Conservation (phyloP, 1,284 basidiomycete genomes). For the Ustilago hordei region DNA sequence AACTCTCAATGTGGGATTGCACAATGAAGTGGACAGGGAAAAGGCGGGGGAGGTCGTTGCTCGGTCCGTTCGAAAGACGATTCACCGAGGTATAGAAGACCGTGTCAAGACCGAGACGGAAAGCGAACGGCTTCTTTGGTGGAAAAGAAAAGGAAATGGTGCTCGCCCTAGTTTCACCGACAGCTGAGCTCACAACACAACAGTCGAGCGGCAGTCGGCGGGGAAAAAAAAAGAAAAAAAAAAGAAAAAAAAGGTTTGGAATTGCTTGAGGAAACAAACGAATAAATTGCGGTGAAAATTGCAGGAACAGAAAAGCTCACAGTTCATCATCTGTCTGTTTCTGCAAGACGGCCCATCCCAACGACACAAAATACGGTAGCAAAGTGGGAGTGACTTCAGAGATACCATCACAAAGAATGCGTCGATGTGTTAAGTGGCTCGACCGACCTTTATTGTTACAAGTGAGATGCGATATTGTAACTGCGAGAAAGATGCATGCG, state of each 20-base stretch:
- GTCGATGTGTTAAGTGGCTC: constrained; percentile 59
- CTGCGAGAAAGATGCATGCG: constrained; percentile 34
- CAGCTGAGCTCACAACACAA: neutral
- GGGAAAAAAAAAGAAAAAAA: neutral
- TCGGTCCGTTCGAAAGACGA: constrained; percentile 22
- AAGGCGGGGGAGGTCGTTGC: neutral
- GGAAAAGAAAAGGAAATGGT: neutral
- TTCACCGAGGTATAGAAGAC: constrained; percentile 25
- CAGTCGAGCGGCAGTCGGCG: neutral
- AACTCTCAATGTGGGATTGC: no score
- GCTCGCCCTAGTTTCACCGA: constrained; percentile 29
- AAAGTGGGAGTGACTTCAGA: constrained; percentile 2
- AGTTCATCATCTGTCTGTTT: neutral
- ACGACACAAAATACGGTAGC: neutral
- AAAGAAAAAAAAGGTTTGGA: neutral
- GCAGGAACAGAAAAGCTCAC: neutral
- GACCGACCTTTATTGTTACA: constrained; percentile 46
- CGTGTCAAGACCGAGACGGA: constrained; percentile 30
- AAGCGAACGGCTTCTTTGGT: constrained; percentile 15
- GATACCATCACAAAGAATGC: constrained; percentile 36
- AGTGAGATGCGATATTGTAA: constrained; percentile 15
- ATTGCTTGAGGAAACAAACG: neutral
- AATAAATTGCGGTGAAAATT: no score
- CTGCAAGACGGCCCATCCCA: neutral
- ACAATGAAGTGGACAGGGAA: neutral